Evolutionary conservation across 2,329 filamentous ascomycete genomes (phyloP), one percentile per base, ranked within the genome.

Genomic region (Colletotrichum truncatum): DNA sequence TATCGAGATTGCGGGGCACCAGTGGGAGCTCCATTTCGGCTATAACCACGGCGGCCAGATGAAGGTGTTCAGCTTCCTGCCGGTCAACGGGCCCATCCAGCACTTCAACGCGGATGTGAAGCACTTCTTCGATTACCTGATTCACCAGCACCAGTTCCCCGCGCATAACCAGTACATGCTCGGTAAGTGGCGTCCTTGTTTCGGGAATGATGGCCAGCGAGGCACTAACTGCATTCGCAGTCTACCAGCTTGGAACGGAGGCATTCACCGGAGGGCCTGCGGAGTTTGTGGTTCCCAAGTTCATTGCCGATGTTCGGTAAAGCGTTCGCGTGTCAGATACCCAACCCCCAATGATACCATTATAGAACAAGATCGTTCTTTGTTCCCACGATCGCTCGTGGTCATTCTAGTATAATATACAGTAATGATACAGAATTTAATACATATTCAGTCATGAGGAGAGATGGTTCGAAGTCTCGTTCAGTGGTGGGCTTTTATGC

Each of bases 1-100:
- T 8, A 56, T 68, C 23, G 54, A 68, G 16, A 65, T 68, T 10
- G 55, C 28, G n/a, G 65, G 67, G 0, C 66, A 79, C 32, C 75
- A 69, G 39, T 90, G 83, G 81, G 81, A 85, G 52, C 74, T 90
- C 43, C 89, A 82, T 73, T 80, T 79, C 53, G 87, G 87, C 11
- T 77, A 76, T 18, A 89, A 89, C 36, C 67, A 68, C 39, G 67
- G 65, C 67, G 84, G 84, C 25, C 70, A 74, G 41, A 88, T 80
- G 73, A 84, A 82, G 6, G 87, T 89, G 6, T 89, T 82, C 76
- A 85, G 82, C 69, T 90, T 74, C 68, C 55, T 74, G 66, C 68
- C 65, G 2, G 68, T 57, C 4, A 34, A 60, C 2, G 80, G 75
- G 32, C 71, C 80, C 6, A 75, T 83, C n/a, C 79, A 77, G 16